Base-by-base conservation (phyloP, 2,329 filamentous ascomycete genomes). In the Colletotrichum melonis region DNA sequence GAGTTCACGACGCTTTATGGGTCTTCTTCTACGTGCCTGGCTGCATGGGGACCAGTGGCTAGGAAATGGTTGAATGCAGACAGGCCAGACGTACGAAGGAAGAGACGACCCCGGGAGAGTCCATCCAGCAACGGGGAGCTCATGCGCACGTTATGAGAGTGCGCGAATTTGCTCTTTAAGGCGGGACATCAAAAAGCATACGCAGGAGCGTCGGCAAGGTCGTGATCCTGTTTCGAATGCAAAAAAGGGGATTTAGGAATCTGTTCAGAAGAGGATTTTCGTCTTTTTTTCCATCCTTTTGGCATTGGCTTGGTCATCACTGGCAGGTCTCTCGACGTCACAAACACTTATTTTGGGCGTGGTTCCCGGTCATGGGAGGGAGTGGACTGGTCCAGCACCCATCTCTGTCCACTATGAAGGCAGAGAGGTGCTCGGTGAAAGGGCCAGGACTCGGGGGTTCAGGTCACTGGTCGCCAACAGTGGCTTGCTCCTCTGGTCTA, bases 1-100 rank as follows among this genome's bases (percentile, higher is more conserved):
- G 68, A 72, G 67, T 74, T 70, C 70, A 73, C 71, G 71, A 74
- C 68, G 63, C 62, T 74, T 72, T 55, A 72, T 52, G 71, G 71
- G 68, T 63, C 68, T 14, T 72, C 56, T 63, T 74, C 55, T 65
- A 55, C 38, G 63, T 67, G 68, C 62, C 68, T 72, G 71, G 67
- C 68, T 74, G 54, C 24, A 49, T 54, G 42, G 30, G 30, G 54
- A 46, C n/a, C 26, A 35, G 58, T 24, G 28, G 46, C 52, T 35
- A 35, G 56, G 49, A 67, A 58, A 67, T 42, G 68, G 58, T 54
- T 26, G 49, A 42, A 57, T 42, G 62, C 42, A 58, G 52, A 58
- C 12, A 14, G 42, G 67, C 55, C 67, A 74, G 71, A 67, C 30
- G 35, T 38, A 63, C 62, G 62, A 60, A 54, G 22, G 56, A 72